Evolutionary conservation across 2,329 filamentous ascomycete species (phyloP), one percentile per base, ranked within the genome.

Genomic region (Trichoderma guizhouense): DNA sequence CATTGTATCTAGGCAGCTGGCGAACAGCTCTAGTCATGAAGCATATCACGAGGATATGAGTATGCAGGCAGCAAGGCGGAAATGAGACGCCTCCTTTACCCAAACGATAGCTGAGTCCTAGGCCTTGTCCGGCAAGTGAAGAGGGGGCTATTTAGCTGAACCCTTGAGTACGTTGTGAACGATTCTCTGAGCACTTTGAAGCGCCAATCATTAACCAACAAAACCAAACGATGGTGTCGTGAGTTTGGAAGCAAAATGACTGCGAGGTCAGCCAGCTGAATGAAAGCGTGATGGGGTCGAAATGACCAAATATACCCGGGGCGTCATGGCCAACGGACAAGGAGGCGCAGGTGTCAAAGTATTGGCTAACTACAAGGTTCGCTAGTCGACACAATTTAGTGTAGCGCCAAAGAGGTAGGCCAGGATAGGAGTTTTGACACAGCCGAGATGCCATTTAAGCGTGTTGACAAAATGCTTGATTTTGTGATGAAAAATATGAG

Each of bases 1-100:
- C 83, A 89, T 88, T 47, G 30, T 62, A 18, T 53, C 39, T 3
- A 39, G 36, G 36, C 28, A 53, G 39, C 15, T 34, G 7, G 12
- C 55, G 26, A 57, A 39, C 14, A 18, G 9, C 5, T 51, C 24
- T 3, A 47, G 53, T 15, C 30, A 34, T 21, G n/a, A 36, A 36
- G 36, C 5, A 24, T 21, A 24, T 36, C 21, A 28, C 21, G 32
- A 9, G 18, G 30, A 60, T 53, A 21, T 21, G 12, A 39, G n/a
- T 26, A 28, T 36, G 63, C 30, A 39, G 21, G 24, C 51, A n/a
- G 26, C 63, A 66, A 57, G 21, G 7, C 18, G 53, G 53, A 60
- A 9, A 18, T 14, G 14, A 32, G 39, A 30, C 12, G 34, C 24
- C 65, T 61, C 21, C 36, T 51, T 24, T 7, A 15, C 28, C 34